Base-by-base conservation (phyloP, 2,329 filamentous ascomycete species). In the Colletotrichum phormii region DNA sequence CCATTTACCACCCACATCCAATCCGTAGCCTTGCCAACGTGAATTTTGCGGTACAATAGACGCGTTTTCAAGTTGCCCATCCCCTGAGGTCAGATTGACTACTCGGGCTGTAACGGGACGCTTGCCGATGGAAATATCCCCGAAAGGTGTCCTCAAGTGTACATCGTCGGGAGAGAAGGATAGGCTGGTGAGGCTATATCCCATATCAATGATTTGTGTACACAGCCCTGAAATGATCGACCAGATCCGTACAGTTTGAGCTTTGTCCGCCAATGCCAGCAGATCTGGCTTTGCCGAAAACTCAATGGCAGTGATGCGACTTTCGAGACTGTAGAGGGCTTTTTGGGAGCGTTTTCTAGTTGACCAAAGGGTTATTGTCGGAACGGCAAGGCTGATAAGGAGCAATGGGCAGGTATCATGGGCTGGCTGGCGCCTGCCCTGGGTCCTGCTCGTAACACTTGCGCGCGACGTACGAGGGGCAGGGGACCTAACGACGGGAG, bases 61-160 rank as follows among this genome's bases (percentile, higher is more conserved):
- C 15, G 4, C 8, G 18, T 57, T 11, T 33, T 22, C 26, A 12
- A 2, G 2, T 6, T 33, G 29, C 15, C 8, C 13, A 57, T 35
- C 55, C 3, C 24, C 9, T 4, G 2, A 24, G 3, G 8, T 8
- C 15, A 1, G 2, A 12, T 18, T 26, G 8, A 8, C 33, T 18
- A 18, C 26, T 15, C 13, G 7, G 1, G 15, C 3, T 31, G 35
- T 1, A 4, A 2, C 2, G 35, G 1, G 0, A 7, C 8, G 9
- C 5, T 8, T 13, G 9, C 6, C 9, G 18, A 49, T n/a, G 8
- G 42, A 7, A 13, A 31, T 29, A 1, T 9, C 5, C 15, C 24
- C 59, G 5, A 11, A 26, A 3, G 4, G 0, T 1, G 24, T 15
- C 18, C 2, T 8, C 13, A 61, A 22, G 1, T 46, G 29, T 4